Evolutionary conservation across 2,329 filamentous ascomycete genomes (phyloP), one percentile per base, ranked within the genome.

Genomic region (Cytospora piceae): DNA sequence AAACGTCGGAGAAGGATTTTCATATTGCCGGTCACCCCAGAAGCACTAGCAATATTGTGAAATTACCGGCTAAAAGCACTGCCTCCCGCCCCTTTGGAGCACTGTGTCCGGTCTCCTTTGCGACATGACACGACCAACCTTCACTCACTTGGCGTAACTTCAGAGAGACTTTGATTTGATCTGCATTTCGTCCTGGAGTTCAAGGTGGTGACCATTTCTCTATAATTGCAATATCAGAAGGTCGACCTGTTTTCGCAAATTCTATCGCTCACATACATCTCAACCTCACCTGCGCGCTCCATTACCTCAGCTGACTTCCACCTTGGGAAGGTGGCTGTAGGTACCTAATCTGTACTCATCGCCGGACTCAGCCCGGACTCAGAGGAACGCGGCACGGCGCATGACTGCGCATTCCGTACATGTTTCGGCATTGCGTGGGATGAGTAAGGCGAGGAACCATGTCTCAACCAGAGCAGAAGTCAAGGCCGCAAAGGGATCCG

Each of bases 381-480:
- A 29, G 53, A 37, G 58, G 37, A 53, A 65, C 63, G 53, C 53
- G 53, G 52, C 59, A 58, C 63, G 58, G 24, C 29, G 14, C 49
- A 42, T 39, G 11, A 52, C 42, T n/a, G 46, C 52, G 53, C 29
- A 42, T 51, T 62, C 37, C 61, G 56, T 53, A 56, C 60, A 37
- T 62, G 29, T 34, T 54, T n/a, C 60, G 60, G 37, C 37, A 4
- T 42, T 42, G 54, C 29, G 24, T 61, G 58, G 58, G 65, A 66
- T 66, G 65, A 60, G 65, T 66, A 66, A 66, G 56, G 57, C 39
- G 1, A 57, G 61, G 20, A 51, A 63, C 53, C 70, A 81, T 82
- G 79, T 77, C 79, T 70, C 75, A 78, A 69, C 75, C 76, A 68
- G 70, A 74, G 34, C 80, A 81, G 72, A 78, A 87, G 71, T 32